These are phyloP conservation scores for Limonium bicolor DNA, from an alignment of 148 eudicot species.

Conservation along the genomic window DNA sequence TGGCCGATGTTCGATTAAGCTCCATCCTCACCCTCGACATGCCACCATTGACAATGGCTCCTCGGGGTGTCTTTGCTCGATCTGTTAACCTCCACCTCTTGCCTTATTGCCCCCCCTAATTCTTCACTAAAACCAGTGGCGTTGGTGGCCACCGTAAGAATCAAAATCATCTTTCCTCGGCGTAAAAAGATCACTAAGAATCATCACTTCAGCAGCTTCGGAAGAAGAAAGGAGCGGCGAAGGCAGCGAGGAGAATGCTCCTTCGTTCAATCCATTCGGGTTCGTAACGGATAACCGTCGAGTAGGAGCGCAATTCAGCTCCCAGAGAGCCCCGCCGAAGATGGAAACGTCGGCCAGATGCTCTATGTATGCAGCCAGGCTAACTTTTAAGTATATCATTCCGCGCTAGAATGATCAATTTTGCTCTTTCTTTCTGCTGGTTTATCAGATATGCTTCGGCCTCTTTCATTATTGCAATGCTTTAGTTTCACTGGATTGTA, in stretches of 20 bases:
- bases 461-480: too few species aligned
- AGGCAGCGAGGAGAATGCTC: slow-evolving; percentile 14
- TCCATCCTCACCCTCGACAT: slow-evolving; percentile 1
- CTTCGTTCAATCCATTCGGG: slow-evolving; percentile 83
- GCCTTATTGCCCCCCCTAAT: background rate
- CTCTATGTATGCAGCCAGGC: slow-evolving; percentile 35
- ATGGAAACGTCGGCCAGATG: slow-evolving; percentile 98
- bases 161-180: slow-evolving; percentile 2
- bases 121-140: slow-evolving; percentile 3
- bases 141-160: background rate
- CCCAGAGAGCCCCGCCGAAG: slow-evolving; percentile 89
- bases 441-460: too few species aligned
- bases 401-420: background rate
- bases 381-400: background rate
- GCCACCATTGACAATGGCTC: slow-evolving; percentile 8
- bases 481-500: too few species aligned
- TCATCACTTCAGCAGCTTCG: slow-evolving; percentile 23
- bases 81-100: slow-evolving; percentile 16
- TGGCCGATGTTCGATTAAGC: slow-evolving; percentile 4
- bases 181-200: slow-evolving; percentile 8
- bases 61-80: slow-evolving; percentile 26
- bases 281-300: slow-evolving; percentile 94
- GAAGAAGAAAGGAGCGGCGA: slow-evolving; percentile 16
- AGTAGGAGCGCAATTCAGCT: slow-evolving; percentile 93
- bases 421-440: too few species aligned